Conservation (phyloP, 2,329 filamentous ascomycete genomes). For the Fusarium neocosmosporiellum region DNA sequence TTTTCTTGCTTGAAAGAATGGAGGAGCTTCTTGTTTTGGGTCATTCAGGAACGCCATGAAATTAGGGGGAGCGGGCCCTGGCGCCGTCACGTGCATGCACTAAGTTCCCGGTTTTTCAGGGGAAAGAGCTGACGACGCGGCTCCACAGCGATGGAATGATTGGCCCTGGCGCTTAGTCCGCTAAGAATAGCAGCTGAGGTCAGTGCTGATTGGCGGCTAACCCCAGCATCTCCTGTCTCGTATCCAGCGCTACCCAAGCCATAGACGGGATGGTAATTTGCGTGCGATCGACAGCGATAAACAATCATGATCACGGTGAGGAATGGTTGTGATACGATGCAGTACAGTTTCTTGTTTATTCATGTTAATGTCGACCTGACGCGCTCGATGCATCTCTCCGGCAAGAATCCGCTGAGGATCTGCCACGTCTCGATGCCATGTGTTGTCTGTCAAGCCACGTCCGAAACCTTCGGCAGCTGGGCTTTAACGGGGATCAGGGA, state of each 20-base stretch:
- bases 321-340: background rate
- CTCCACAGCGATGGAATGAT: conserved; percentile 24
- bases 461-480: background rate
- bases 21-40: conserved; percentile 28
- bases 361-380: background rate
- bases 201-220: conserved; percentile 29
- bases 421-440: background rate
- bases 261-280: conserved; percentile 35
- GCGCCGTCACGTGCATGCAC: conserved; percentile 37
- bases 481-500: background rate
- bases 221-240: conserved; percentile 38
- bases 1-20: conserved; percentile 25
- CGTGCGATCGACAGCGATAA: conserved; percentile 27
- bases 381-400: background rate
- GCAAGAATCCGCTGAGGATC: background rate
- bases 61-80: conserved; percentile 36
- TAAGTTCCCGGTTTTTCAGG: conserved; percentile 40
- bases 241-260: conserved; percentile 22
- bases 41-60: conserved; percentile 36
- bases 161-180: conserved; percentile 22
- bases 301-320: conserved; percentile 27
- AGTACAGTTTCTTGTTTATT: background rate
- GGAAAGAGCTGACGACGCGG: conserved; percentile 37
- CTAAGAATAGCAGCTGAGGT: conserved; percentile 38
- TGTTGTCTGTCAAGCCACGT: background rate